Base-by-base conservation (phyloP, 2,329 filamentous ascomycete species). In the Epichloe brachyelytri region DNA sequence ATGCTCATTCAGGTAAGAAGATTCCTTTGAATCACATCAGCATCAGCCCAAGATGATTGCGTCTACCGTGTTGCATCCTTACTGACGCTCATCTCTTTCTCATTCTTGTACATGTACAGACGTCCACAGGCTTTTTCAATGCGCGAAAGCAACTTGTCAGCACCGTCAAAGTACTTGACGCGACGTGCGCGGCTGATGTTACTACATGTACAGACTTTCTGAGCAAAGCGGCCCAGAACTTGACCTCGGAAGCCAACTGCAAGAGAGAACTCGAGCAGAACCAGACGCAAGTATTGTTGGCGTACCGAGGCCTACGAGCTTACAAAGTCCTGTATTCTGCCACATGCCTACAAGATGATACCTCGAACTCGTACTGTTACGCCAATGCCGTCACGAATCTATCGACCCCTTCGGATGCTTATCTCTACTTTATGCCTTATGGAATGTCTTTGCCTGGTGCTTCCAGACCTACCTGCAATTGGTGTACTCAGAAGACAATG, bases 381-480 rank as follows among this genome's bases (percentile, higher is more conserved):
- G 86, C 86, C 57, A 84, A 87, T 58, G 88, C 91, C 47, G 81
- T 90, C 54, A 88, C 86, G 46, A 95, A 95, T 67, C 64, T 71
- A 5, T 78, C 79, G 20, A 83, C 79, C 8, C 74, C 85, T 0
- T 79, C 81, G 34, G 85, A 93, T 63, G 77, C 80, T 36, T 91
- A 90, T 62, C 76, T 93, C 37, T 98, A 96, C 70, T 91, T 85
- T 60, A 72, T 97, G 3, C 87, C 90, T 0, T 76, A 95, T 51
- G 93, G 93, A 53, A 76, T 82, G 40, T 67, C 74, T 0, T 70
- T 96, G 12, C 86, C 87, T 0, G 74, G 72, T 14, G 77, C 77
- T 20, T 79, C 82, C 26, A 72, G 75, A n/a, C 87, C 89, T 1
- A 80, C 77, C 1, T 98, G 93, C 71, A 83, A 79, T 58, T 70